These are phyloP conservation scores for Trichophyton mentagrophytes DNA, from an alignment of 2,329 filamentous ascomycete species.

Conservation along the genomic window DNA sequence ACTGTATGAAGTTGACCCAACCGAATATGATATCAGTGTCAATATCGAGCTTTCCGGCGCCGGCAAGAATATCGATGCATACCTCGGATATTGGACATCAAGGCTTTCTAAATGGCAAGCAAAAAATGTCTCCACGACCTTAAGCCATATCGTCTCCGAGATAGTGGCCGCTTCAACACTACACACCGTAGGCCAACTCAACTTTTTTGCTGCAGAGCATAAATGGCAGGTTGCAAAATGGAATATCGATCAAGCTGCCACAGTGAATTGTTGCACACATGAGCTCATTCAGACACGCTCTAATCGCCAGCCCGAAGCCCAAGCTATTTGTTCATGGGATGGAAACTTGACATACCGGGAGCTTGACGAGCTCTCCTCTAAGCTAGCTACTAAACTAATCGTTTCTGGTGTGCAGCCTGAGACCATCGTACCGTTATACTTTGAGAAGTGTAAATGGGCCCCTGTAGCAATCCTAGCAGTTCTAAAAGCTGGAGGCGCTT, in stretches of 20 bases:
- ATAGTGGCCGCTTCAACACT: not conserved
- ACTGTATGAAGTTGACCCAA: not conserved
- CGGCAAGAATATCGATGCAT: not conserved
- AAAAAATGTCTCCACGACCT: not conserved
- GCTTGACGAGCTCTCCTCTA: slow-evolving; percentile 16
- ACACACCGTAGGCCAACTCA: not conserved
- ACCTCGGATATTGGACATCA: not conserved
- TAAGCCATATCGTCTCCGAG: not conserved
- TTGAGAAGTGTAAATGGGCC: slow-evolving; percentile 13
- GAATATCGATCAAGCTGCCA: not conserved
- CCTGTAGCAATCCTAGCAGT: slow-evolving; percentile 12
- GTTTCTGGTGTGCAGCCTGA: slow-evolving; percentile 7
- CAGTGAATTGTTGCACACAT: slow-evolving; percentile 11
- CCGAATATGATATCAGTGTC: not conserved
- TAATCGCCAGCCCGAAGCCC: slow-evolving; percentile 8
- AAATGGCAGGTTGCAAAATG: not conserved
- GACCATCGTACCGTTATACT: slow-evolving; percentile 8
- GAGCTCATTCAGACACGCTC: slow-evolving; percentile 13
- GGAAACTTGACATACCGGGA: slow-evolving; percentile 12
- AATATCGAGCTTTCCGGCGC: not conserved
- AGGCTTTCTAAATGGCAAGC: not conserved
- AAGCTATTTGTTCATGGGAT: slow-evolving; percentile 17
- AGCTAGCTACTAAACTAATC: slow-evolving; percentile 7
- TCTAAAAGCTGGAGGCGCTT: slow-evolving; percentile 13
- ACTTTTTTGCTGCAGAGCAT: not conserved